These are phyloP conservation scores for Tulasnella sp. DNA, from an alignment of 768 basidiomycete genomes.

Conservation along the genomic window DNA sequence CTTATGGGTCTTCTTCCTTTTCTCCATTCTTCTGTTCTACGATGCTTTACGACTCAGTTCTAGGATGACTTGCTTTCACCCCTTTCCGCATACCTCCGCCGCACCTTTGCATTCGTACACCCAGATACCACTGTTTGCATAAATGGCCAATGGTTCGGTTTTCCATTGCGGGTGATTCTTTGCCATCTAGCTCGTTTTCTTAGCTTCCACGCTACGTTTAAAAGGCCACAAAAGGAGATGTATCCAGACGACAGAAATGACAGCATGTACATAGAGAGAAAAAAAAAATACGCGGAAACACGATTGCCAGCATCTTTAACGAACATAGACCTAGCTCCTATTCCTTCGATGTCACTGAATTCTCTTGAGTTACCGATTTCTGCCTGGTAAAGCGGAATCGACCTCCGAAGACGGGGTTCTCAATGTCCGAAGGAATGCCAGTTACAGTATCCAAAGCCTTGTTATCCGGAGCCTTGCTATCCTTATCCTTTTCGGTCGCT, in stretches of 20 bases:
- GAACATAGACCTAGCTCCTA: background rate
- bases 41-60: slow-evolving; percentile 16
- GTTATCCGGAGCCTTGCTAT: slow-evolving; percentile 36
- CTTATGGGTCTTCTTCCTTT: slow-evolving; percentile 7
- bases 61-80: slow-evolving; percentile 18
- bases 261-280: slow-evolving; percentile 20
- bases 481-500: slow-evolving; percentile 47
- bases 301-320: slow-evolving; percentile 1
- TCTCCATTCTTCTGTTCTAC: slow-evolving; percentile 4
- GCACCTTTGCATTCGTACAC: slow-evolving; percentile 15
- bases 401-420: background rate
- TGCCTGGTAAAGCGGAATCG: background rate
- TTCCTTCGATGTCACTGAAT: background rate
- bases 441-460: background rate
- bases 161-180: background rate
- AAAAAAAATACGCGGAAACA: slow-evolving; percentile 2
- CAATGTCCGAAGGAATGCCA: background rate
- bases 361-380: background rate
- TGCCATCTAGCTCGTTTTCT: background rate
- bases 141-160: background rate
- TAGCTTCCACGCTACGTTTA: background rate
- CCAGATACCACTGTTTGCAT: slow-evolving; percentile 18
- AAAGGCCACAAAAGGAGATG: slow-evolving; percentile 7
- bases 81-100: slow-evolving; percentile 13
- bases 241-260: slow-evolving; percentile 19